A percentile compares a stretch with the other conserved stretches of the same genome.
These are phyloP conservation scores for Monilinia fructicola DNA, from an alignment of 2,329 filamentous ascomycete species.

Conservation along the genomic window DNA sequence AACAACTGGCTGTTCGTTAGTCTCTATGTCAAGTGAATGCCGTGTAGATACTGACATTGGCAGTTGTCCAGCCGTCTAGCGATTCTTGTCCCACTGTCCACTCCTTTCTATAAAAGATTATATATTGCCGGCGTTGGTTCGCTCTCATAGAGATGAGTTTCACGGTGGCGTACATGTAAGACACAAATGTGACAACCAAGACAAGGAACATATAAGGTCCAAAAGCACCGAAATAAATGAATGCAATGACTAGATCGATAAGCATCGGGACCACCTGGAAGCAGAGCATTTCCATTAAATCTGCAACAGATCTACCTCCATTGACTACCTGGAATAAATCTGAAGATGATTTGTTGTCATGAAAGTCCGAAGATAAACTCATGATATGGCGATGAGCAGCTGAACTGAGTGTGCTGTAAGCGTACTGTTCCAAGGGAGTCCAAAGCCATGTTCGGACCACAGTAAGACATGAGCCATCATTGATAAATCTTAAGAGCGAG, in stretches of 20 bases:
- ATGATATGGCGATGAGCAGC: slow-evolving; percentile 67
- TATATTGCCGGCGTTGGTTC: slow-evolving; percentile 41
- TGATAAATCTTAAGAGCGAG: slow-evolving; percentile 49
- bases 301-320: slow-evolving; percentile 59
- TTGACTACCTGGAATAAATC: slow-evolving; percentile 65
- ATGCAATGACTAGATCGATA: slow-evolving; percentile 60
- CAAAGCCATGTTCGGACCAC: slow-evolving; percentile 53
- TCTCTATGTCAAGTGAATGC: not conserved
- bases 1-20: slow-evolving; percentile 44
- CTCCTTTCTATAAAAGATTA: slow-evolving; percentile 41
- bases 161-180: slow-evolving; percentile 53
- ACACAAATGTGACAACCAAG: slow-evolving; percentile 47
- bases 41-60: slow-evolving; percentile 39
- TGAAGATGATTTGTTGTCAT: slow-evolving; percentile 63
- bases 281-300: slow-evolving; percentile 58
- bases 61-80: slow-evolving; percentile 44
- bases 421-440: slow-evolving; percentile 56
- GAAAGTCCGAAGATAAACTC: slow-evolving; percentile 68
- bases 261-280: slow-evolving; percentile 62
- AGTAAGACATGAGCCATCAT: slow-evolving; percentile 52
- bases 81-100: slow-evolving; percentile 43
- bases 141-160: slow-evolving; percentile 41
- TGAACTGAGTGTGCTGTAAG: slow-evolving; percentile 57
- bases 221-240: slow-evolving; percentile 58
- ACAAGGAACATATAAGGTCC: slow-evolving; percentile 59